Percentiles rank a stretch among this genome's conserved stretches.
Conservation (phyloP, 352 stramenopile genomes). For the Pythium coloratum region DNA sequence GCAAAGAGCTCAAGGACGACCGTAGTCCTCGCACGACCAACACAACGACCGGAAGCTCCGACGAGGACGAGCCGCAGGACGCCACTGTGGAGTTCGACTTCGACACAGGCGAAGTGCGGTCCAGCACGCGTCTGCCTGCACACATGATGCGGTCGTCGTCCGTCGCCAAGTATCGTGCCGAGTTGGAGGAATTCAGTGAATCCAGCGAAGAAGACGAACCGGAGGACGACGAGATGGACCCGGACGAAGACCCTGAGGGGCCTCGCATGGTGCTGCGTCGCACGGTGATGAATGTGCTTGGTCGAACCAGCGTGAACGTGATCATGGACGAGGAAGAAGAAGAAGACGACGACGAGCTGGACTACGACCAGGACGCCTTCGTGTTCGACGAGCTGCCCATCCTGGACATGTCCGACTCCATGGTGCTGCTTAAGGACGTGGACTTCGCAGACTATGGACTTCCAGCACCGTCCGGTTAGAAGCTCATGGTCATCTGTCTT, state of each 20-base stretch:
- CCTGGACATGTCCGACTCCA: constrained; percentile 9
- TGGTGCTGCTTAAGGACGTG: constrained; percentile 17
- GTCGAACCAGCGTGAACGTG: constrained; percentile 29
- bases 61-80: constrained; percentile 13
- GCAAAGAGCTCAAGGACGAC: constrained; percentile 18
- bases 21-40: constrained; percentile 31
- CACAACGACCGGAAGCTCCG: constrained; percentile 22
- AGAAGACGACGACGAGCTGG: constrained; percentile 25
- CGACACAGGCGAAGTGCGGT: constrained; percentile 23
- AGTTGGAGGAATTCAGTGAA: constrained; percentile 16
- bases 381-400: constrained; percentile 27
- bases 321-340: constrained; percentile 34
- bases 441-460: constrained; percentile 15
- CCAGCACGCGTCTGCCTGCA: constrained; percentile 19
- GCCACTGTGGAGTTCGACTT: constrained; percentile 34
- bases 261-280: constrained; percentile 19
- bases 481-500: background rate
- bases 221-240: constrained; percentile 33
- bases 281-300: constrained; percentile 21
- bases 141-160: constrained; percentile 26
- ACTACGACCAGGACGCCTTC: constrained; percentile 18
- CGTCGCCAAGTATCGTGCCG: constrained; percentile 1
- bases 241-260: constrained; percentile 20
- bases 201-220: constrained; percentile 12
- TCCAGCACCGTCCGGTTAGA: background rate